A percentile compares a stretch with the other conserved stretches of the same genome.
Conservation (phyloP, 163 green algal species). For the Scenedesmus sp. region DNA sequence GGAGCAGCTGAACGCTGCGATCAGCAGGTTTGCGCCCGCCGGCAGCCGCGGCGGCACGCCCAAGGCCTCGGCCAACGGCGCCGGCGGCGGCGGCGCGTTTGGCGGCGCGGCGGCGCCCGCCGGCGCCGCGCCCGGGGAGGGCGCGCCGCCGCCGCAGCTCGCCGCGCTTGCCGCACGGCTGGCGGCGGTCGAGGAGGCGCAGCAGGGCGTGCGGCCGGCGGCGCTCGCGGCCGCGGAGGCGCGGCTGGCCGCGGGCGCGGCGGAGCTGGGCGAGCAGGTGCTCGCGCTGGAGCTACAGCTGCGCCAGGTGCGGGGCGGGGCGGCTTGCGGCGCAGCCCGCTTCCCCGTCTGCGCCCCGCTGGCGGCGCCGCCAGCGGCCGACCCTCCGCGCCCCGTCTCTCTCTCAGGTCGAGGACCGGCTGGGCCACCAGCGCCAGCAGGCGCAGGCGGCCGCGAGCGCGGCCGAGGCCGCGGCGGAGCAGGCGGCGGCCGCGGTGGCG, state of each 20-base stretch:
- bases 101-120: background rate
- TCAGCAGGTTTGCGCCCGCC: slow-evolving; percentile 31
- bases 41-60: background rate
- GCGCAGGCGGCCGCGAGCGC: too few species aligned
- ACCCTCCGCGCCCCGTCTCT: too few species aligned
- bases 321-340: background rate
- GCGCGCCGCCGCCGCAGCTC: background rate
- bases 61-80: background rate
- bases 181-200: background rate
- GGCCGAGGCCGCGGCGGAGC: too few species aligned
- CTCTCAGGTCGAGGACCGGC: too few species aligned
- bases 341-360: too few species aligned
- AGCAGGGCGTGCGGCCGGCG: background rate
- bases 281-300: slow-evolving; percentile 22
- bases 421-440: too few species aligned
- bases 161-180: background rate
- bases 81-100: background rate
- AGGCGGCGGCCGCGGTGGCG: too few species aligned
- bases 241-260: background rate
- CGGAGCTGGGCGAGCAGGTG: background rate
- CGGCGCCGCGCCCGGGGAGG: background rate
- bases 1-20: slow-evolving; percentile 42
- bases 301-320: background rate
- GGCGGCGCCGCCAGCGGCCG: too few species aligned
- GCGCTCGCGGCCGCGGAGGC: background rate